Base-by-base conservation (phyloP, 2,329 filamentous ascomycete genomes). In the Sporothrix inflata region DNA sequence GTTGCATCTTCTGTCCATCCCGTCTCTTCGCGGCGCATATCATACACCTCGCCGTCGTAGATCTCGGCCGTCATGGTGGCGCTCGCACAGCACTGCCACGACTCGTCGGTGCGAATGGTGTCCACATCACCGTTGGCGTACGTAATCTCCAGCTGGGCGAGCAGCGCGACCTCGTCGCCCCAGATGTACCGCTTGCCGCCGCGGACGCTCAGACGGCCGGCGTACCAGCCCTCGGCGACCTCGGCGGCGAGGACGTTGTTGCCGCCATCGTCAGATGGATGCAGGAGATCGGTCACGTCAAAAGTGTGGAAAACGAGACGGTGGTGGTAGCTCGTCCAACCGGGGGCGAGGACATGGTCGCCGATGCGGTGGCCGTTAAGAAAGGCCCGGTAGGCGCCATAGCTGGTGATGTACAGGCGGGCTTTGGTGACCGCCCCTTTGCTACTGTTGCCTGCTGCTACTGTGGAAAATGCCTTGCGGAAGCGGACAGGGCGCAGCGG, bases 21-120 rank as follows among this genome's bases (percentile, higher is more conserved):
- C 24, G 27, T n/a, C 34, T 69, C 67, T 16, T 55, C 45, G n/a
- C n/a, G n/a, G 19, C 30, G 34, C 5, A 21, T 78, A 75, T 88
- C 84, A 71, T 85, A 88, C 0, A 79, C 75, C 70, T 89, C 86
- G 9, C 87, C 87, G 73, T 88, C 81, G 71, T 87, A 88, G 2
- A 88, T 80, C 27, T 86, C 84, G 0, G 81, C 80, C 0, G 74
- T 74, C 0, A 80, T 70, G 0, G 83, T 78, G 2, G 0, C 40
- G 8, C 61, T 49, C 9, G n/a, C 1, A 11, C 14, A 12, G 8
- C 7, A 9, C 6, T 14, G 30, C 47, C 47, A 51, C 11, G 65
- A n/a, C 27, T 38, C 30, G 65, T 68, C 53, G n/a, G n/a, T n/a
- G n/a, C n/a, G n/a, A n/a, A n/a, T n/a, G n/a, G 61, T 30, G 38